Conservation (phyloP, 768 basidiomycete genomes). For the Panellus pusillus region DNA sequence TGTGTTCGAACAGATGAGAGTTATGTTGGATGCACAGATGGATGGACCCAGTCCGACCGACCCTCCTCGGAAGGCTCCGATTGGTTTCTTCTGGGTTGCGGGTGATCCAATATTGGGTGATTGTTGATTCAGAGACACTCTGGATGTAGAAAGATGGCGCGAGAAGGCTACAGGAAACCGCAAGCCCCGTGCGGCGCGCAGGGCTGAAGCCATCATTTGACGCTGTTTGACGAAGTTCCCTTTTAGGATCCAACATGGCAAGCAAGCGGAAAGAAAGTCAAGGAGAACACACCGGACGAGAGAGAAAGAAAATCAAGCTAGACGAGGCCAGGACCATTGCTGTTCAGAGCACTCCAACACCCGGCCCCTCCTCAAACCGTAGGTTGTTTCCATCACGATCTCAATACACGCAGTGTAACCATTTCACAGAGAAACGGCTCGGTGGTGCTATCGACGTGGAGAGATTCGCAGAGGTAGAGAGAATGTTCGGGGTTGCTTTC, state of each 20-base stretch:
- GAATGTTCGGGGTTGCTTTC: background rate
- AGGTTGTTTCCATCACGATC: background rate
- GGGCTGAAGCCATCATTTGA: slow-evolving; percentile 36
- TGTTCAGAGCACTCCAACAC: slow-evolving; percentile 49
- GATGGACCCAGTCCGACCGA: slow-evolving; percentile 25
- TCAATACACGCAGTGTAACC: background rate
- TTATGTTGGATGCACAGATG: background rate
- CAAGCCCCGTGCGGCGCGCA: slow-evolving; percentile 25
- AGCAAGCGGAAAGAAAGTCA: slow-evolving; percentile 39
- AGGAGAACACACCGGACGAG: slow-evolving; percentile 39
- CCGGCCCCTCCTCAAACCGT: slow-evolving; percentile 51
- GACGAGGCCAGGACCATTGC: slow-evolving; percentile 64
- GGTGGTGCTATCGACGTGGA: slow-evolving; percentile 84
- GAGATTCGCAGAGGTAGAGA: slow-evolving; percentile 74
- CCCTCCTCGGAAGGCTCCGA: slow-evolving; percentile 75
- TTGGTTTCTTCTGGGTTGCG: slow-evolving; percentile 65
- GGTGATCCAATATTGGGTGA: slow-evolving; percentile 54
- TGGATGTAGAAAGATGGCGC: slow-evolving; percentile 47
- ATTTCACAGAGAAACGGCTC: slow-evolving; percentile 40
- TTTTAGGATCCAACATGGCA: slow-evolving; percentile 27
- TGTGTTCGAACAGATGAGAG: slow-evolving; percentile 6
- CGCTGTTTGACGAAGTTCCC: background rate
- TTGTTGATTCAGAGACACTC: slow-evolving; percentile 43
- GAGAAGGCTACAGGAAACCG: slow-evolving; percentile 6
- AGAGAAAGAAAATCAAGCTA: slow-evolving; percentile 72